Evolutionary conservation across 768 basidiomycete species (phyloP), one percentile per base, ranked within the genome.

Genomic region (Hirschioporus abietinus): DNA sequence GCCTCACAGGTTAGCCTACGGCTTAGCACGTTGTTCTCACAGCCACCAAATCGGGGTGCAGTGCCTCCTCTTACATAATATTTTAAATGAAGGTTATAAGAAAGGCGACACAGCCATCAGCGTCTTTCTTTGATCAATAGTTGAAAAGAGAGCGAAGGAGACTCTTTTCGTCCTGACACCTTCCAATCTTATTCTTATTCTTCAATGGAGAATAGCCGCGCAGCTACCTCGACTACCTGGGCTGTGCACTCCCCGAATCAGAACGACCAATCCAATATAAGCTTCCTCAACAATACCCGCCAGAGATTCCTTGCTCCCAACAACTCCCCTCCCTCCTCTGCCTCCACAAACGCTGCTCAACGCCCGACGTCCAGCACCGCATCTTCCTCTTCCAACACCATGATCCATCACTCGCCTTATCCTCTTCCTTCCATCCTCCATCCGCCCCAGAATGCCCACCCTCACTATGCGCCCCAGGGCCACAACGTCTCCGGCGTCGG

Each of bases 341-440:
- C 60, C 66, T 65, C n/a, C 65, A 70, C 68, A 69, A 69, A 59
- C 66, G 66, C 66, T 63, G 66, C 64, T 68, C 70, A 42, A 63
- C 61, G 25, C 64, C 63, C 60, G 35, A 63, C 62, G 9, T 68
- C 65, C 62, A 65, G 60, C 64, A 69, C 71, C 42, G 35, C 70
- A 70, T 74, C 68, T 67, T 70, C 58, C 52, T 15, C 58, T 64
- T 72, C 65, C 69, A 67, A 64, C 69, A 70, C 69, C 75, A 75
- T 79, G 77, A 73, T 74, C 70, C 68, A 74, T 70, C 76, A 79
- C 71, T 73, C 76, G 69, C 69, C 76, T 74, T 66, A 66, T 72
- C 68, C 71, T 71, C 73, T 77, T 71, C 58, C 42, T 10, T 60
- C 61, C 69, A 76, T 73, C 73, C 76, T 76, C 71, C 75, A 65